Base-by-base conservation (phyloP, 2,329 filamentous ascomycete genomes). In the Alternaria angustiovoidea region DNA sequence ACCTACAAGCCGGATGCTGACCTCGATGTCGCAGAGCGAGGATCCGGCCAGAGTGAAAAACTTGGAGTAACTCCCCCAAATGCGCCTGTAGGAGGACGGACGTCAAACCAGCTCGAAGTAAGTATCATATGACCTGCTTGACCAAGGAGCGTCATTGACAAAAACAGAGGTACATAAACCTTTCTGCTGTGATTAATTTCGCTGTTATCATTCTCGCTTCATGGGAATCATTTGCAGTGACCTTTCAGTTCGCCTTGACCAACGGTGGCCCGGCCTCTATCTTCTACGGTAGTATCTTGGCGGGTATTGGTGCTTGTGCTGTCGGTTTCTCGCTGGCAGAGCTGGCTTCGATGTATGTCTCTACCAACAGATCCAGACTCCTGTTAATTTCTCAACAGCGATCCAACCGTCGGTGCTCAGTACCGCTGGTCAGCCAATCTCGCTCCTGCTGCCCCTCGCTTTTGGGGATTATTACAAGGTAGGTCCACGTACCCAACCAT, bases 241-340 rank as follows among this genome's bases (percentile, higher is more conserved):
- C 70, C 1, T 67, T 75, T 20, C 72, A 75, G 38, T 69, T 71
- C 36, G 66, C 70, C 8, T 54, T 75, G 5, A 51, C 51, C 9
- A 75, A 75, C 59, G 73, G 73, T n/a, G 74, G 73, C 4, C 71
- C 72, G 8, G 66, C 69, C 2, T 67, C 72, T 9, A 71, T 75
- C 41, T 67, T 75, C 48, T 75, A 73, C 54, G 74, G 74, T 30
- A 63, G 61, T 8, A 68, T 76, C 7, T 54, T 76, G 20, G 71
- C 68, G 24, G 59, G 67, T 26, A 58, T 69, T 16, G 73, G 73
- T 5, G 63, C 64, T 4, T 68, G 62, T 44, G 75, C 76, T 8
- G 68, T 77, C 8, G 74, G 73, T 5, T 75, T 77, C 12, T 78
- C 70, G 16, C 59, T 76, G 22, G 73, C 66, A 20, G 72, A 76